phyloP scores from a whole-genome alignment of 768 basidiomycete species.

The Sutorius australiensis region DNA sequence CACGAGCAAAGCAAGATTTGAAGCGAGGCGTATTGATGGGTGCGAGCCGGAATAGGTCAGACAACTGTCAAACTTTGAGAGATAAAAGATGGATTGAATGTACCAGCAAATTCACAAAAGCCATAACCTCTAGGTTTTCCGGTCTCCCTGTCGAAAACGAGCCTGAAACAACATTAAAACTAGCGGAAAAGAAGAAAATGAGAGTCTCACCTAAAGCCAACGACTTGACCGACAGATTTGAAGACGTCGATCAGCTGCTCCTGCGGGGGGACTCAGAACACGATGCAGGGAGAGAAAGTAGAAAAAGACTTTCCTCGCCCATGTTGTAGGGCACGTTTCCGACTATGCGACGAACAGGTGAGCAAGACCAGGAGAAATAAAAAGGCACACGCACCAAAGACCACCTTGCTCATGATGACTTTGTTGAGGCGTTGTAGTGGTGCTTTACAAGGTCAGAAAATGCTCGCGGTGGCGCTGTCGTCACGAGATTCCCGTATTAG shows the following conservation, averaged over 20 bases:
- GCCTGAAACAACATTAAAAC: slow-evolving; percentile 38
- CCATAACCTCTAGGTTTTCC: slow-evolving; percentile 94
- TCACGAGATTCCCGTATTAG: slow-evolving; percentile 6
- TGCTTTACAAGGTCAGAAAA: background rate
- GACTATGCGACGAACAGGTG: slow-evolving; percentile 39
- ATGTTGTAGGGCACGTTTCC: slow-evolving; percentile 91
- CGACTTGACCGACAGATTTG: slow-evolving; percentile 82
- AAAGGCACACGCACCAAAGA: slow-evolving; percentile 51
- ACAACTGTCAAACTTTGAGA: slow-evolving; percentile 24
- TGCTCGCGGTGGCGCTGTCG: slow-evolving; percentile 6
- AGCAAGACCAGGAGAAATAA: background rate
- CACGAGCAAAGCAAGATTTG: slow-evolving; percentile 8
- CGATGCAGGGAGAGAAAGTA: background rate
- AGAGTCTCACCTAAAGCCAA: slow-evolving; percentile 72
- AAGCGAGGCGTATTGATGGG: slow-evolving; percentile 2
- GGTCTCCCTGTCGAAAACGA: slow-evolving; percentile 89
- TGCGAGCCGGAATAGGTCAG: slow-evolving; percentile 36
- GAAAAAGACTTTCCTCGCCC: slow-evolving; percentile 52
- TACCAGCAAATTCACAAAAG: slow-evolving; percentile 91
- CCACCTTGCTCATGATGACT: slow-evolving; percentile 59
- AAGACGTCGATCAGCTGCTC: slow-evolving; percentile 86
- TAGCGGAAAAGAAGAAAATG: background rate
- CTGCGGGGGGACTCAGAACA: slow-evolving; percentile 30
- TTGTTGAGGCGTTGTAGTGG: background rate
- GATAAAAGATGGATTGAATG: slow-evolving; percentile 36